These are phyloP conservation scores for Coemansia sp. DNA, from an alignment of 371 early-diverging fungal species.

Conservation along the genomic window DNA sequence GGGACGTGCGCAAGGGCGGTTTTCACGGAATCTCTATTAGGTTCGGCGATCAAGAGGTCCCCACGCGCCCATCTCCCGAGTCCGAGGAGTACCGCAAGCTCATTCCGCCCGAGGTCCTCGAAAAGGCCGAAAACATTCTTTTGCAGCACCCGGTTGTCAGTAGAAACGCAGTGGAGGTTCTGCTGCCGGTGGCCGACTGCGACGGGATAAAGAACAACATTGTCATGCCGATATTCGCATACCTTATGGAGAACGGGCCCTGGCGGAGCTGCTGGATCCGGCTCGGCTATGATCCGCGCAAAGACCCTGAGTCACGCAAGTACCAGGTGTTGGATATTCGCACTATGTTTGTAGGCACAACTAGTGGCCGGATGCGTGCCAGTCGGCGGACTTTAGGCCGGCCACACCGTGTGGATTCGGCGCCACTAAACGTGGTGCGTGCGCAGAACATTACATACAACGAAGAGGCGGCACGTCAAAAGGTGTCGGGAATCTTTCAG, in stretches of 20 bases:
- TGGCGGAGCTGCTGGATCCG: slow-evolving; percentile 53
- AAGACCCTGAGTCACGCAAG: slow-evolving; percentile 32
- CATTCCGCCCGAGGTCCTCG: slow-evolving; percentile 13
- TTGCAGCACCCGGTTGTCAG: slow-evolving; percentile 31
- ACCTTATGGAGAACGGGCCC: slow-evolving; percentile 43
- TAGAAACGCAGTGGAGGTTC: slow-evolving; percentile 35
- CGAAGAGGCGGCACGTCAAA: slow-evolving; percentile 21
- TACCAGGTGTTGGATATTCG: slow-evolving; percentile 51
- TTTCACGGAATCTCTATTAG: slow-evolving; percentile 15
- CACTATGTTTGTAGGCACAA: neutral
- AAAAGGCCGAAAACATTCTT: slow-evolving; percentile 22
- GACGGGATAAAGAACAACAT: neutral
- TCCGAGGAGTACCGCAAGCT: slow-evolving; percentile 4
- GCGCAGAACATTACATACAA: slow-evolving; percentile 21
- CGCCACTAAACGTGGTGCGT: slow-evolving; percentile 3
- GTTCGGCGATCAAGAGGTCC: slow-evolving; percentile 6
- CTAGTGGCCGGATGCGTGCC: slow-evolving; percentile 7
- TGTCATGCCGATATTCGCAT: slow-evolving; percentile 39
- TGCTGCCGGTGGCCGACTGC: slow-evolving; percentile 26
- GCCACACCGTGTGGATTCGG: slow-evolving; percentile 1
- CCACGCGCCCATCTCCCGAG: slow-evolving; percentile 19
- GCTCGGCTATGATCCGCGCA: slow-evolving; percentile 52
- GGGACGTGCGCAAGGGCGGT: neutral
- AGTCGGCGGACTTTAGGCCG: neutral
- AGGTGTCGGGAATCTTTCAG: slow-evolving; percentile 35